Evolutionary conservation across 257 asterid genomes (phyloP), one percentile per base, ranked within the genome.

Genomic region (Ilex asprella): DNA sequence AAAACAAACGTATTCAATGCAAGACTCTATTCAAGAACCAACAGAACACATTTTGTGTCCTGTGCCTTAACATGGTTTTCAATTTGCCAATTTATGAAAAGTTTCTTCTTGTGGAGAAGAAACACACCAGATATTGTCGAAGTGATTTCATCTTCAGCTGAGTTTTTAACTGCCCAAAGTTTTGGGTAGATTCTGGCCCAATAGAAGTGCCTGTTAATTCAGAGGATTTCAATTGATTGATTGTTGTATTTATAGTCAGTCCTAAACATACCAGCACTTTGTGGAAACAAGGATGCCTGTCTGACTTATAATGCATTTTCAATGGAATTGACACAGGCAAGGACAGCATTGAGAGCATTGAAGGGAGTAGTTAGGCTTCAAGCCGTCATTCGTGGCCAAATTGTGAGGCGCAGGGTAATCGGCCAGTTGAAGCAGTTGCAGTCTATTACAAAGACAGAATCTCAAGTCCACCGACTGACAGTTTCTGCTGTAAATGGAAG

Each of bases 341-440:
- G 79, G 74, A 85, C 87, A 78, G 97, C 97, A 31, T 59, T 87
- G 74, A 76, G 82, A 73, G 97, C 95, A 5, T 61, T 90, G 32
- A 87, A 76, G 71, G 97, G 97, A 67, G 29, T 87, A 56, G 95
- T 90, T 77, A 83, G 77, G 61, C 85, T 89, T 75, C 97, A 87
- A 75, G 97, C 97, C 30, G 87, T 87, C 70, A 66, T 87, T 39
- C 82, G 97, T 31, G 95, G 94, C 0, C 92, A 87, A 76, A 78
- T 84, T 39, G 88, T 72, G 39, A 84, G 95, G 67, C 74, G 80
- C 13, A 71, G 75, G 31, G 65, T 82, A 29, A 60, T 63, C 30
- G 55, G 72, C 10, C 65, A 69, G 16, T 60, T 77, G 59, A 59
- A 70, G 55, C 51, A 69, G 16, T 41, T 70, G 69, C 56, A 55